Conservation (phyloP, 2,329 filamentous ascomycete species). For the Hypoxylon sp. region DNA sequence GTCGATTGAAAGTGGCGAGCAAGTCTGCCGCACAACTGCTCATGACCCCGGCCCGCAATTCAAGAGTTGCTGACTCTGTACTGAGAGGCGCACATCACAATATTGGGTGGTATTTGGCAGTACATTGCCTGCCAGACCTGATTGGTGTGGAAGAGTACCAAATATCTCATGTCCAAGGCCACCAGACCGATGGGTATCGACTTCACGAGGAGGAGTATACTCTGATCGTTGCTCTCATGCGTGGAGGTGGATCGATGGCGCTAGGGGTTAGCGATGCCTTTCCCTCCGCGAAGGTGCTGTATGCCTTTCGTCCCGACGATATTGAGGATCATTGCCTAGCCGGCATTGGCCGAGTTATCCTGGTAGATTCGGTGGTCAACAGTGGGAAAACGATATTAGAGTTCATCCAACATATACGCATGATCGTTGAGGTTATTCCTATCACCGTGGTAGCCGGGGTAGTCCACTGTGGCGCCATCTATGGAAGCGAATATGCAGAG, state of each 20-base stretch:
- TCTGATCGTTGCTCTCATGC: constrained; percentile 70
- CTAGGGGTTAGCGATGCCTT: constrained; percentile 66
- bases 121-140: constrained; percentile 57
- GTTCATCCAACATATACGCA: constrained; percentile 61
- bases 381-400: constrained; percentile 62
- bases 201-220: constrained; percentile 62
- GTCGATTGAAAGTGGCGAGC: constrained; percentile 47
- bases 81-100: constrained; percentile 62
- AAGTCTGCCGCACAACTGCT: constrained; percentile 62
- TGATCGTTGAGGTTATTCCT: constrained; percentile 50
- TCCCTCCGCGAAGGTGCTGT: constrained; percentile 53
- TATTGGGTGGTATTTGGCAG: constrained; percentile 66
- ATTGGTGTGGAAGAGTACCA: constrained; percentile 62
- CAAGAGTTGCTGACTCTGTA: constrained; percentile 56
- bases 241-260: constrained; percentile 72
- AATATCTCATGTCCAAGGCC: constrained; percentile 65
- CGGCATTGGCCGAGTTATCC: constrained; percentile 56
- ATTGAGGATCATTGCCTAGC: constrained; percentile 57
- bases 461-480: constrained; percentile 57
- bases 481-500: constrained; percentile 19
- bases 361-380: constrained; percentile 72
- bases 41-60: constrained; percentile 65
- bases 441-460: constrained; percentile 68
- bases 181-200: constrained; percentile 57
- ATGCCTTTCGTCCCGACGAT: constrained; percentile 52